Conservation (phyloP, 371 early-diverging fungal species). For the Actinomortierella wolfii region DNA sequence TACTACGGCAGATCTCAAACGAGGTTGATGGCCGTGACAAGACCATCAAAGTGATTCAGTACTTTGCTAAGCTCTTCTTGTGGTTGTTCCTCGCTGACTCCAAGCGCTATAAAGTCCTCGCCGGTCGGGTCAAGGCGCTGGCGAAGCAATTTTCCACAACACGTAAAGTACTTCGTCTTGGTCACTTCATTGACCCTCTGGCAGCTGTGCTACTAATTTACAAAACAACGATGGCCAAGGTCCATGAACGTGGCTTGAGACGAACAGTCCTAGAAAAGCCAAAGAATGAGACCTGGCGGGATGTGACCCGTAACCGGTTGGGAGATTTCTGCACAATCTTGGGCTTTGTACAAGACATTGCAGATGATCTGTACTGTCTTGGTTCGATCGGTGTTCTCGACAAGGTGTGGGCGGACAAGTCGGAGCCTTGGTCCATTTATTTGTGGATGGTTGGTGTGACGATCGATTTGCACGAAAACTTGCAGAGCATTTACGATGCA, state of each 20-base stretch:
- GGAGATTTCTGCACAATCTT: slow-evolving; percentile 45
- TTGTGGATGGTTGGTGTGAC: slow-evolving; percentile 66
- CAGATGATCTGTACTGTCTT: slow-evolving; percentile 77
- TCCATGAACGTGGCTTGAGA: slow-evolving; percentile 18
- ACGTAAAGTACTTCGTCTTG: slow-evolving; percentile 74
- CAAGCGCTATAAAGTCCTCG: slow-evolving; percentile 42
- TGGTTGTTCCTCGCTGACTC: slow-evolving; percentile 53
- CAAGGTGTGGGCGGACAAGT: slow-evolving; percentile 46
- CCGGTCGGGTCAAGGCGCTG: slow-evolving; percentile 51
- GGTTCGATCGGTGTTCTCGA: slow-evolving; percentile 69
- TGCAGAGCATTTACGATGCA: slow-evolving; percentile 33
- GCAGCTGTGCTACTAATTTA: slow-evolving; percentile 28
- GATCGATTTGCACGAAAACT: slow-evolving; percentile 52
- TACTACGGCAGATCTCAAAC: slow-evolving; percentile 58
- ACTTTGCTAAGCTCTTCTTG: slow-evolving; percentile 70
- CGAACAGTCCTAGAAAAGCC: slow-evolving; percentile 1
- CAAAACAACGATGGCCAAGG: slow-evolving; percentile 6
- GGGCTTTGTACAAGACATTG: slow-evolving; percentile 68
- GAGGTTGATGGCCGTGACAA: slow-evolving; percentile 87
- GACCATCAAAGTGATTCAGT: slow-evolving; percentile 79
- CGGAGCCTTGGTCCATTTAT: slow-evolving; percentile 56
- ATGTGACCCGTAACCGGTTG: slow-evolving; percentile 26
- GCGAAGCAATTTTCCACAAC: slow-evolving; percentile 74
- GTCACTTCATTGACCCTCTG: slow-evolving; percentile 65
- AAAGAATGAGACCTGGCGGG: slow-evolving; percentile 8